A percentile compares a stretch with the other conserved stretches of the same genome.
Evolutionary conservation across 495 filamentous ascomycete genomes (phyloP).

Genomic region (Penicillium daleae): DNA sequence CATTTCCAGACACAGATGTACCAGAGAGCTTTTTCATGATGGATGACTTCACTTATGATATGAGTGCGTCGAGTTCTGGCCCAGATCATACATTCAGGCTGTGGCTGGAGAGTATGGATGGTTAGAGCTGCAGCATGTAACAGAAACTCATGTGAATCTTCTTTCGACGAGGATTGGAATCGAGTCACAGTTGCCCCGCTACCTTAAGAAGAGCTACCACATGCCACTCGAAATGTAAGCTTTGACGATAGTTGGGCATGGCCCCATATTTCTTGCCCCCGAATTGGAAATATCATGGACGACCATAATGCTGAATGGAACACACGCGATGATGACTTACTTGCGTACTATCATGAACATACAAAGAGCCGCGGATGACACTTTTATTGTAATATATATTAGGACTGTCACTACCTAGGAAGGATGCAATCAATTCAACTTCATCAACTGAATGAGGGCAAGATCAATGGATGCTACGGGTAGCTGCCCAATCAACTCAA

Average conservation of each 20-base stretch:
- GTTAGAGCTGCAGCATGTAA: neutral
- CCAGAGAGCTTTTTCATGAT: neutral
- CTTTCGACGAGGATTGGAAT: neutral
- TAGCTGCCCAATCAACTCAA: neutral
- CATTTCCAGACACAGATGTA: neutral
- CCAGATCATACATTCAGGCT: slow-evolving; percentile 7
- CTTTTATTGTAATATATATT: too few relatives aligned
- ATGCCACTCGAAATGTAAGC: neutral
- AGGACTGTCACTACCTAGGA: too few relatives aligned
- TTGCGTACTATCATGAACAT: too few relatives aligned
- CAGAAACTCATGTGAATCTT: neutral
- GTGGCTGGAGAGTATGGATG: slow-evolving; percentile 8
- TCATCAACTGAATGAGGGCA: neutral
- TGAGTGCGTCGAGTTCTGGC: neutral
- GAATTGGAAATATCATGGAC: too few relatives aligned
- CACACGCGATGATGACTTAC: too few relatives aligned
- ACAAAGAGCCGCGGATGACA: too few relatives aligned
- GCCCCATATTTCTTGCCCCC: too few relatives aligned
- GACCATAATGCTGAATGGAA: too few relatives aligned
- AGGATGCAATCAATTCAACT: neutral
- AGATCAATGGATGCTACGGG: neutral
- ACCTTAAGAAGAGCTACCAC: neutral
- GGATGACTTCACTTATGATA: neutral
- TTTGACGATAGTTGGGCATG: neutral
- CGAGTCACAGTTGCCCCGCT: neutral